Conservation (phyloP, 768 basidiomycete genomes). For the Brasilioporus rufonigricans region DNA sequence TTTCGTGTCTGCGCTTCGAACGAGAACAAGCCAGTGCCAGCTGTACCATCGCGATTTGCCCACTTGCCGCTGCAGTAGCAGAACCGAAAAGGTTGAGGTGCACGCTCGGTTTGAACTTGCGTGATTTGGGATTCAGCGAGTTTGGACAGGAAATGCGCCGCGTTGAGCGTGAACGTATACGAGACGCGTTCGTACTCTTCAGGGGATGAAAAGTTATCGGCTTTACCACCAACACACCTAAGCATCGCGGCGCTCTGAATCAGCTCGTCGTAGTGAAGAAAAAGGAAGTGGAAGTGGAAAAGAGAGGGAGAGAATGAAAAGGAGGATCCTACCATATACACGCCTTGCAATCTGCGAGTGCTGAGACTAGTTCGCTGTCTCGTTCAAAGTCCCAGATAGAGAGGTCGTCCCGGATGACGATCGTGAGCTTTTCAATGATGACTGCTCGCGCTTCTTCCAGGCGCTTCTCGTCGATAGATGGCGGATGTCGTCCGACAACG, state of each 20-base stretch:
- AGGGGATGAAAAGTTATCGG: conserved; percentile 19
- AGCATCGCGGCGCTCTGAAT: neutral
- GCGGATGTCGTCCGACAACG: conserved; percentile 21
- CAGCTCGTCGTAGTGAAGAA: neutral
- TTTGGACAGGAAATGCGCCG: conserved; percentile 20
- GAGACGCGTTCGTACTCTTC: conserved; percentile 28
- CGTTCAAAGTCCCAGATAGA: conserved; percentile 27
- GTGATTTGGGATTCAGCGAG: conserved; percentile 9
- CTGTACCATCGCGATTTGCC: conserved; percentile 16
- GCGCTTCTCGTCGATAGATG: conserved; percentile 20
- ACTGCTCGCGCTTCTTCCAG: conserved; percentile 11
- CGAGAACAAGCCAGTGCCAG: conserved; percentile 11
- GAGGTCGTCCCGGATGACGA: conserved; percentile 25
- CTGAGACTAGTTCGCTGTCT: conserved; percentile 23
- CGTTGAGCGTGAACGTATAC: conserved; percentile 25
- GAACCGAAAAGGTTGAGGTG: conserved; percentile 19
- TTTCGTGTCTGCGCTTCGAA: conserved; percentile 20
- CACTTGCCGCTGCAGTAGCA: conserved; percentile 28
- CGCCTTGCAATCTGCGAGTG: conserved; percentile 20
- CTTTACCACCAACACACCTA: conserved; percentile 28
- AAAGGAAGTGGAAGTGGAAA: neutral
- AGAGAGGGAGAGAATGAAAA: neutral
- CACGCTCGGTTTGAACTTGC: neutral
- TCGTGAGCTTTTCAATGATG: conserved; percentile 21
- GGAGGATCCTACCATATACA: conserved; percentile 22